Percentiles rank a stretch among this genome's conserved stretches.
Evolutionary conservation across 192 early-diverging fungal species (phyloP).

Genomic region (Coemansia sp.): DNA sequence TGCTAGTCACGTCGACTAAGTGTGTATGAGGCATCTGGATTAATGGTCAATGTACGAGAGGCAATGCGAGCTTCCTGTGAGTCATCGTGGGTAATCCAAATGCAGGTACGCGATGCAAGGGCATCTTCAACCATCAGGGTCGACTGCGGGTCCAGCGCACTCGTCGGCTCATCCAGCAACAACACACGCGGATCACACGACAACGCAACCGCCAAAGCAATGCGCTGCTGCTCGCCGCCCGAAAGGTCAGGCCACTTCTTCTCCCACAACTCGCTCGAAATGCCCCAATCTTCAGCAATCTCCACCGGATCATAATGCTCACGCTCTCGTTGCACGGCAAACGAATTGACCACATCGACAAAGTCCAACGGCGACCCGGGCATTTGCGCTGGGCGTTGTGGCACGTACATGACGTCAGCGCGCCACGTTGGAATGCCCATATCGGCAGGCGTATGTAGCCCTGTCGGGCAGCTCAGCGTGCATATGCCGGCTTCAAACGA

Average conservation of each 20-base stretch:
- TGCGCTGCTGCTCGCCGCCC: constrained; percentile 85
- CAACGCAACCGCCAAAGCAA: constrained; percentile 76
- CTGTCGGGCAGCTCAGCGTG: constrained; percentile 37
- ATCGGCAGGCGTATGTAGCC: constrained; percentile 45
- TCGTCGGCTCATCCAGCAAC: constrained; percentile 86
- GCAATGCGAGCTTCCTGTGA: constrained; percentile 64
- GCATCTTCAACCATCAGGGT: constrained; percentile 71
- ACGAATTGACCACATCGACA: constrained; percentile 58
- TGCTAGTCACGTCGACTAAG: not conserved
- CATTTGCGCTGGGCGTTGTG: constrained; percentile 71
- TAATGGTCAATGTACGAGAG: constrained; percentile 34
- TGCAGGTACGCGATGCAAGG: constrained; percentile 61
- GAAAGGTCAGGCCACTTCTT: constrained; percentile 76
- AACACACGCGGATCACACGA: constrained; percentile 73
- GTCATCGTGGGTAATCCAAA: constrained; percentile 82
- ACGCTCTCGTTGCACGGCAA: constrained; percentile 50
- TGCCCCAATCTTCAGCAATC: constrained; percentile 67
- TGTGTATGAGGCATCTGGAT: constrained; percentile 29
- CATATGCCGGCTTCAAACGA: constrained; percentile 62
- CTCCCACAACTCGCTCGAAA: constrained; percentile 67
- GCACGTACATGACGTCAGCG: constrained; percentile 81
- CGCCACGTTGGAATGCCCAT: constrained; percentile 73
- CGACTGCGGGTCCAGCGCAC: constrained; percentile 75
- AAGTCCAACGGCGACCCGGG: constrained; percentile 74
- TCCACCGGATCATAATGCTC: constrained; percentile 61